Percentiles rank a stretch among this genome's conserved stretches.
These are phyloP conservation scores for Pichia cactophila DNA, from an alignment of 1,139 yeast species.

Conservation along the genomic window DNA sequence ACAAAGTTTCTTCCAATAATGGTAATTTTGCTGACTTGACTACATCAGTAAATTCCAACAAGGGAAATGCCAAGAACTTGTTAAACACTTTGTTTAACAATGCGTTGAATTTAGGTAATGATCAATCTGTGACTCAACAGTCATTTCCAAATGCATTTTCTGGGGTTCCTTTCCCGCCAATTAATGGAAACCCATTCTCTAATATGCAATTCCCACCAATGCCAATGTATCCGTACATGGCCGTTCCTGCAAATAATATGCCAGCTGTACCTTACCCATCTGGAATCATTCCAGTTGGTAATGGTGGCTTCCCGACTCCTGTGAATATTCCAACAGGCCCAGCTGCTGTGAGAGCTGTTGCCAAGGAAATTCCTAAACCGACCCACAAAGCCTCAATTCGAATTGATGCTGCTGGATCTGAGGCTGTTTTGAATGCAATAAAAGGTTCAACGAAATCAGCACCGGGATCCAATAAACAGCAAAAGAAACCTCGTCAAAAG, in stretches of 20 bases:
- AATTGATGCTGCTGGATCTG: slow-evolving; percentile 3
- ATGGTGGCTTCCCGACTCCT: neutral
- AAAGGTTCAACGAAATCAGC: neutral
- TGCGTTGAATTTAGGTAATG: slow-evolving; percentile 32
- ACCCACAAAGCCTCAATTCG: neutral
- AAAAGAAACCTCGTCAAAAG: neutral
- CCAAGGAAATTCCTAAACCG: neutral
- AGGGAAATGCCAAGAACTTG: slow-evolving; percentile 20
- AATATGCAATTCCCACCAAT: slow-evolving; percentile 1
- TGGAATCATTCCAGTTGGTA: neutral
- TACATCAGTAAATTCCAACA: neutral
- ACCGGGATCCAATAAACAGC: neutral
- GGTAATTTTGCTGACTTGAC: neutral
- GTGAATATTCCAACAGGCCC: neutral
- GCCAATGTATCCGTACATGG: slow-evolving; percentile 10
- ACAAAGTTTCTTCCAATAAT: neutral
- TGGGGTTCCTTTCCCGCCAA: neutral
- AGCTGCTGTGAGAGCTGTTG: neutral
- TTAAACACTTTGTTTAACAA: slow-evolving; percentile 24
- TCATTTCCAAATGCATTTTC: neutral
- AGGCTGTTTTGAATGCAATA: slow-evolving; percentile 4
- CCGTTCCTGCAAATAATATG: neutral
- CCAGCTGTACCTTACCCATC: neutral
- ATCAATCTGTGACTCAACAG: neutral
- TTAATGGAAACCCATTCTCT: slow-evolving; percentile 4